These are phyloP conservation scores for Plasmodium falciparum DNA, from an alignment of 169 alveolate genomes.

Conservation along the genomic window DNA sequence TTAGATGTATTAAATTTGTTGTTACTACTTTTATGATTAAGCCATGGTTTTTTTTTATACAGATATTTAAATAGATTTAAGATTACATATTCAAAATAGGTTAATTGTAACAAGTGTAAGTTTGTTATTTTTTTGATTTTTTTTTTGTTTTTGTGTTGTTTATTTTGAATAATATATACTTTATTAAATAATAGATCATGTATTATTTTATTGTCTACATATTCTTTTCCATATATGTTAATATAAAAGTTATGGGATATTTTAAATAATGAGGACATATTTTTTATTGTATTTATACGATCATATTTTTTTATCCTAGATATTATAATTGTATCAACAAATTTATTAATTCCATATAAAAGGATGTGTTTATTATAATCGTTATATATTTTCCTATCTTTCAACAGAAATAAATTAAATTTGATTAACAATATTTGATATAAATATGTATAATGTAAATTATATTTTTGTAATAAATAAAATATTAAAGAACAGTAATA, in stretches of 20 bases:
- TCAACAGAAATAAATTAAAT: slow-evolving; percentile 41
- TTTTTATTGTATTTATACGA: background rate
- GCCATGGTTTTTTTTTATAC: slow-evolving; percentile 7
- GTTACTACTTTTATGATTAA: background rate
- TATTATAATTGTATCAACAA: slow-evolving; percentile 35
- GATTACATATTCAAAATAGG: slow-evolving; percentile 45
- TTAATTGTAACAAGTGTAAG: background rate
- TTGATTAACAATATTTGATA: slow-evolving; percentile 58
- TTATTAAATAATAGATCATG: slow-evolving; percentile 1
- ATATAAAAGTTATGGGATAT: slow-evolving; percentile 22
- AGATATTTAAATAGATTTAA: slow-evolving; percentile 24
- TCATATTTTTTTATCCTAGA: slow-evolving; percentile 31
- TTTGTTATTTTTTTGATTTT: background rate
- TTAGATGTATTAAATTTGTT: background rate
- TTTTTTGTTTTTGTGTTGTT: background rate
- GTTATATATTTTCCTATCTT: slow-evolving; percentile 13
- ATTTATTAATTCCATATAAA: slow-evolving; percentile 30
- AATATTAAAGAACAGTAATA: slow-evolving; percentile 58
- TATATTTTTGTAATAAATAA: slow-evolving; percentile 73
- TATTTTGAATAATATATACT: slow-evolving; percentile 2
- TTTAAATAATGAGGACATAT: background rate
- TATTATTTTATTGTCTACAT: slow-evolving; percentile 11
- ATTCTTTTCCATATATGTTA: slow-evolving; percentile 38
- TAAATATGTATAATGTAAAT: slow-evolving; percentile 65
- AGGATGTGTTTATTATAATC: slow-evolving; percentile 31